Evolutionary conservation across 257 asterid genomes (phyloP).

Genomic region (Plantago ovata): DNA sequence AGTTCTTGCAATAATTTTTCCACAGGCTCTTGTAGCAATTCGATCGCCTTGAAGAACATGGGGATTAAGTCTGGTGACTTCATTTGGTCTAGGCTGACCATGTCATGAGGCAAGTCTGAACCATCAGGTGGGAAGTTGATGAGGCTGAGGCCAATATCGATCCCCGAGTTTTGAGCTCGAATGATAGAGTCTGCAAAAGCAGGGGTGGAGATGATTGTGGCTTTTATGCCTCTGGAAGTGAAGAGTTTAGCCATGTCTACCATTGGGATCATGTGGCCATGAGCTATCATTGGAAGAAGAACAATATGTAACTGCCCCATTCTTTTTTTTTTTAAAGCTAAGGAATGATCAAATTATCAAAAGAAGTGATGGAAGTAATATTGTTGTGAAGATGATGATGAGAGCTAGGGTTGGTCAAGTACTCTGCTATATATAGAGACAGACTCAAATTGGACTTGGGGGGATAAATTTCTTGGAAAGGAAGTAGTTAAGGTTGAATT

Average conservation of each 20-base stretch:
- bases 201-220: conserved; percentile 44
- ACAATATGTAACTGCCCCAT: conserved; percentile 33
- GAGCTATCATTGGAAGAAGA: conserved; percentile 46
- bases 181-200: conserved; percentile 24
- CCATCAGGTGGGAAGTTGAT: conserved; percentile 34
- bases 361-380: not conserved
- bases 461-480: too few relatives aligned
- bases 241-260: conserved; percentile 60
- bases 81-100: conserved; percentile 32
- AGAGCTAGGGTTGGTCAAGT: too few relatives aligned
- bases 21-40: conserved; percentile 32
- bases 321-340: not conserved
- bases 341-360: not conserved
- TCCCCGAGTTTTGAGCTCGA: conserved; percentile 25
- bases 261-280: conserved; percentile 58
- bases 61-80: conserved; percentile 1
- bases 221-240: conserved; percentile 39
- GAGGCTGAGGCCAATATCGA: conserved; percentile 25
- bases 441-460: too few relatives aligned
- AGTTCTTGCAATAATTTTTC: conserved; percentile 31
- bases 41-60: conserved; percentile 20
- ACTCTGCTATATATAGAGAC: too few relatives aligned
- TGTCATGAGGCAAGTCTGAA: conserved; percentile 33
- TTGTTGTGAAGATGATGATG: not conserved
- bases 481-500: not conserved